Conservation (phyloP, 2,329 filamentous ascomycete species). For the Emmonsia crescens region DNA sequence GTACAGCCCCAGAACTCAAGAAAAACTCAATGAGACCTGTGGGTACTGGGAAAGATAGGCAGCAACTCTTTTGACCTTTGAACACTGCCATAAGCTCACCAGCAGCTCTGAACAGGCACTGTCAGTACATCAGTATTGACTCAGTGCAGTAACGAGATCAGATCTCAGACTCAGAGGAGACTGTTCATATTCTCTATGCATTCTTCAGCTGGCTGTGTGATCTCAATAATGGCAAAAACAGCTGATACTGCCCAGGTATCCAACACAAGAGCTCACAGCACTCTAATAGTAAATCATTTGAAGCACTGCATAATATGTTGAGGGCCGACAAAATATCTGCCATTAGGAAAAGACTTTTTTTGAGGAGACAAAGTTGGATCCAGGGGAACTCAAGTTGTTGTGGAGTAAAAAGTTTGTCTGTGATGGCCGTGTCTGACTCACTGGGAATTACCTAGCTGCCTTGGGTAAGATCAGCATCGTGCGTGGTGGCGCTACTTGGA, state of each 20-base stretch:
- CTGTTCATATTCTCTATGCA: conserved; percentile 18
- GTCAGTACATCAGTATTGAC: conserved; percentile 11
- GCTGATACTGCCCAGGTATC: conserved; percentile 10
- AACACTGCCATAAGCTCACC: not conserved
- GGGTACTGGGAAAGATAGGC: conserved; percentile 18
- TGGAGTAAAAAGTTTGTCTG: no score
- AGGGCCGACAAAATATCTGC: no score
- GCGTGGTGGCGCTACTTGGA: no score
- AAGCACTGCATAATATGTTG: no score
- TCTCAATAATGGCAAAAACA: conserved; percentile 13
- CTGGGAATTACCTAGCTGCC: no score
- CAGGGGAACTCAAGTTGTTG: no score
- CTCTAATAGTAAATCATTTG: no score
- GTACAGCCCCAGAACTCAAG: conserved; percentile 19
- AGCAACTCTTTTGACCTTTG: not conserved
- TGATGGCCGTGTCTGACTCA: no score
- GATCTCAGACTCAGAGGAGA: conserved; percentile 21
- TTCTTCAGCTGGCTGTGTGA: conserved; percentile 16
- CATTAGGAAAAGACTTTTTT: no score
- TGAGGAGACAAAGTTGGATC: no score
- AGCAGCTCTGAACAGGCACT: conserved; percentile 16
- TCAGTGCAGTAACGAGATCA: conserved; percentile 12
- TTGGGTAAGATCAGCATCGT: no score
- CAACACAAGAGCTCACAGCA: conserved; percentile 13
- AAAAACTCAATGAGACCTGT: conserved; percentile 18